Evolutionary conservation across 108 stramenopile genomes (phyloP), one percentile per base, ranked within the genome.

Genomic region (Mediolabrus comicus): DNA sequence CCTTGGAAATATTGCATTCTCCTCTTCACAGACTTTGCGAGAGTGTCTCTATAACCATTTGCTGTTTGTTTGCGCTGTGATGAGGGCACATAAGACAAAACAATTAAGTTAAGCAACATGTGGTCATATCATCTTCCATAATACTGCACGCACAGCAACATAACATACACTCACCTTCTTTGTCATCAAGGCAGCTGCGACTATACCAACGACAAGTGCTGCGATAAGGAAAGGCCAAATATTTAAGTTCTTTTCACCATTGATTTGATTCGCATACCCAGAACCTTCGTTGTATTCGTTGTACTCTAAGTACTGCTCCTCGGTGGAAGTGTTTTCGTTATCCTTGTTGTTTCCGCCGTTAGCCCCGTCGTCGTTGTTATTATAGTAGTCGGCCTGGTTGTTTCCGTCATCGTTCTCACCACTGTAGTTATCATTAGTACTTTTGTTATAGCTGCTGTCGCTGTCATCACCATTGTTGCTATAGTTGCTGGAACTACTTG

Each of bases 181-280:
- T n/a, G 57, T 56, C 29, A 68, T 30, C n/a, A 68, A 53, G 12
- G 36, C 34, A n/a, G 67, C 67, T n/a, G 26, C 67, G 25, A 43
- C n/a, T 4, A 29, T n/a, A n/a, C 56, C 67, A 11, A 56, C 67
- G 8, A 38, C 39, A 19, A 68, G 34, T 28, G 67, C 56, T 13
- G 27, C 56, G 4, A 68, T 22, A 17, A 68, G 26, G 26, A 68
- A 58, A 41, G 67, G 67, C 67, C 67, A 68, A 25, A 58, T 16
- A 11, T 52, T 52, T 28, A 35, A 17, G 16, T 14, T n/a, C 22
- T 57, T 57, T 0, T 14, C 36, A 43, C 27, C 3, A 22, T 22
- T 24, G 22, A 49, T 49, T 49, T 49, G 46, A 7, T 1, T 3
- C 22, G 46, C 22, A 49, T 49, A 22, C 19, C 46, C 46, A 24